phyloP scores from a whole-genome alignment of 345 rosid species.

The Rubroshorea leprosula region DNA sequence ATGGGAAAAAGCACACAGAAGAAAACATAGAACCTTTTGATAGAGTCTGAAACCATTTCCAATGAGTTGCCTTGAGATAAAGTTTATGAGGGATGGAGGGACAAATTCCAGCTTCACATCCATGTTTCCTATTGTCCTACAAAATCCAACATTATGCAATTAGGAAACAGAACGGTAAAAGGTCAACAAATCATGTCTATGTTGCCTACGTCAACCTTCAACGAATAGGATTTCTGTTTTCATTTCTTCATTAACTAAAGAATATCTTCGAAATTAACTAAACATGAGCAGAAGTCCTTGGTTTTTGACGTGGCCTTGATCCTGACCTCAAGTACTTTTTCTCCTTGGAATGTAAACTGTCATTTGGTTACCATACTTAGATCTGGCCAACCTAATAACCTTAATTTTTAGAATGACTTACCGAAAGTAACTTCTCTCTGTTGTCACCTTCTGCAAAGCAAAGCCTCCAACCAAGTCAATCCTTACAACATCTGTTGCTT shows the following conservation, averaged over 20 bases:
- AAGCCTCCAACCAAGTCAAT: constrained; percentile 79
- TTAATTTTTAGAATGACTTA: constrained; percentile 23
- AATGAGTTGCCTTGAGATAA: constrained; percentile 79
- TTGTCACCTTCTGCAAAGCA: constrained; percentile 75
- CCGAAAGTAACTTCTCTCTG: constrained; percentile 79
- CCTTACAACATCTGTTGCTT: constrained; percentile 63
- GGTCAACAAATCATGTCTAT: neutral
- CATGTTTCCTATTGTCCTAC: constrained; percentile 71
- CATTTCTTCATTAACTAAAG: neutral
- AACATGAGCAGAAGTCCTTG: too few relatives aligned
- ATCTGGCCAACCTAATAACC: neutral
- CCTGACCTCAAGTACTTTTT: neutral
- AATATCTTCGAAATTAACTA: too few relatives aligned
- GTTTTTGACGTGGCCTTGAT: neutral
- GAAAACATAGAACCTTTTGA: constrained; percentile 58
- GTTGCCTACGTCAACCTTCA: neutral
- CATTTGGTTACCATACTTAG: neutral
- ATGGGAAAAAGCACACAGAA: neutral
- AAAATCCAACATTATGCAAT: constrained; percentile 19
- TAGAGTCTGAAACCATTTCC: constrained; percentile 88
- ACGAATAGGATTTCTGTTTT: too few relatives aligned
- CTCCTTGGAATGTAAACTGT: too few relatives aligned
- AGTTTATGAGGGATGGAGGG: constrained; percentile 86
- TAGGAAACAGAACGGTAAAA: neutral
- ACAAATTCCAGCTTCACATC: constrained; percentile 88